A percentile compares a stretch with the other conserved stretches of the same genome.
Evolutionary conservation across 768 basidiomycete species (phyloP).

Genomic region (Amanita exitialis): DNA sequence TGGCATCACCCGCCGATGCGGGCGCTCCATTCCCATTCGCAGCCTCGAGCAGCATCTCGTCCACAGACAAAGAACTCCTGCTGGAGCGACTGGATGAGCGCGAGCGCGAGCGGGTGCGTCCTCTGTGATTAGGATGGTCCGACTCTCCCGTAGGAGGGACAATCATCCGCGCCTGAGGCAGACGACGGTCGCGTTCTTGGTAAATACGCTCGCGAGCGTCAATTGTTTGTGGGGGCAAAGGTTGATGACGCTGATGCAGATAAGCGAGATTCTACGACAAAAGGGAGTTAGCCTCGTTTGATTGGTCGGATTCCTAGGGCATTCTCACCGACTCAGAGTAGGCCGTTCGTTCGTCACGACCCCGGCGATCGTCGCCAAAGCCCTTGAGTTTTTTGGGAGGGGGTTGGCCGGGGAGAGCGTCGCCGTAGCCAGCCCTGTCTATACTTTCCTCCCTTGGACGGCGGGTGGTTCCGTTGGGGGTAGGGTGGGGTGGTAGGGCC

Average conservation of each 20-base stretch:
- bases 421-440: slow-evolving; percentile 18
- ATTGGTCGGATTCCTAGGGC: neutral
- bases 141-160: slow-evolving; percentile 6
- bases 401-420: slow-evolving; percentile 26
- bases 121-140: slow-evolving; percentile 8
- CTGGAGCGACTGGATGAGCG: slow-evolving; percentile 26
- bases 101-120: slow-evolving; percentile 13
- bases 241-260: slow-evolving; percentile 8
- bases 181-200: neutral
- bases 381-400: slow-evolving; percentile 38
- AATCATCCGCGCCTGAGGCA: slow-evolving; percentile 6
- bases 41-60: slow-evolving; percentile 32
- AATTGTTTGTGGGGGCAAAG: slow-evolving; percentile 1
- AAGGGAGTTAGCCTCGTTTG: neutral
- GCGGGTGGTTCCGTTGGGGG: slow-evolving; percentile 17
- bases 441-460: slow-evolving; percentile 34
- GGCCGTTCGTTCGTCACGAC: slow-evolving; percentile 14
- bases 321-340: slow-evolving; percentile 22
- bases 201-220: slow-evolving; percentile 8
- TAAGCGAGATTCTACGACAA: slow-evolving; percentile 4
- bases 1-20: neutral
- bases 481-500: slow-evolving; percentile 1
- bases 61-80: slow-evolving; percentile 27
- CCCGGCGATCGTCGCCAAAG: slow-evolving; percentile 24
- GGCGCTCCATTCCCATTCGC: slow-evolving; percentile 6